Percentiles rank a stretch among this genome's conserved stretches.
Evolutionary conservation across 2,329 filamentous ascomycete genomes (phyloP).

Genomic region (Clathrospora elynae): DNA sequence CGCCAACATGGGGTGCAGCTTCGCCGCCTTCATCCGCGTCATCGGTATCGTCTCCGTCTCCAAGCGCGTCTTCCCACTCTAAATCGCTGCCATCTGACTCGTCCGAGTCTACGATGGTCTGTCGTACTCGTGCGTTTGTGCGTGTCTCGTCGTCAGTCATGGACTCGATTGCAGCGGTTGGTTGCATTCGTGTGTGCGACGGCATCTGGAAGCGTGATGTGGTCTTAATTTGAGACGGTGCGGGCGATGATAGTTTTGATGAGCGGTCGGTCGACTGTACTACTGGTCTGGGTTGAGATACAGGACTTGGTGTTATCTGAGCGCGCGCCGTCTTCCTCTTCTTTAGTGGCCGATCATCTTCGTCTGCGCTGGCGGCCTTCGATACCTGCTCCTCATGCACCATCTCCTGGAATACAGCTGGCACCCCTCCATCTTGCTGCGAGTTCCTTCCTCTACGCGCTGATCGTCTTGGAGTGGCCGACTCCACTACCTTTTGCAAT

Average conservation of each 20-base stretch:
- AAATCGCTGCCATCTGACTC: slow-evolving; percentile 65
- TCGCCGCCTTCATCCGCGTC: slow-evolving; percentile 30
- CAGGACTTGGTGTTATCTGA: slow-evolving; percentile 10
- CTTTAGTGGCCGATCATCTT: slow-evolving; percentile 48
- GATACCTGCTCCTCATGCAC: slow-evolving; percentile 50
- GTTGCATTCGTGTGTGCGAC: slow-evolving; percentile 6
- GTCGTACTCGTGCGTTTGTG: slow-evolving; percentile 40
- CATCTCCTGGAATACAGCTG: slow-evolving; percentile 55
- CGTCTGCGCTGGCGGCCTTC: slow-evolving; percentile 32
- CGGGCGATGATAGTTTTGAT: slow-evolving; percentile 7
- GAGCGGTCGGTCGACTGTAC: not conserved
- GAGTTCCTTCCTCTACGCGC: slow-evolving; percentile 26
- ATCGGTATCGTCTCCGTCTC: slow-evolving; percentile 32
- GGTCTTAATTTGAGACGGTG: slow-evolving; percentile 14
- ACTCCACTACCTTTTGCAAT: slow-evolving; percentile 25
- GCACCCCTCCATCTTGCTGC: slow-evolving; percentile 40
- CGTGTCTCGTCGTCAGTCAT: slow-evolving; percentile 11
- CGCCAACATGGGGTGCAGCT: slow-evolving; percentile 42
- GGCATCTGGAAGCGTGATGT: slow-evolving; percentile 9
- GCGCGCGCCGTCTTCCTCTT: slow-evolving; percentile 37
- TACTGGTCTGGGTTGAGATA: too few relatives aligned
- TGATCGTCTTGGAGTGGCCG: slow-evolving; percentile 30
- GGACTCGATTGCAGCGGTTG: slow-evolving; percentile 2
- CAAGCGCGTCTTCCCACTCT: slow-evolving; percentile 64
- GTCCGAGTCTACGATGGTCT: slow-evolving; percentile 52